Base-by-base conservation (phyloP, 148 eudicot species). In the Spergularia marina region DNA sequence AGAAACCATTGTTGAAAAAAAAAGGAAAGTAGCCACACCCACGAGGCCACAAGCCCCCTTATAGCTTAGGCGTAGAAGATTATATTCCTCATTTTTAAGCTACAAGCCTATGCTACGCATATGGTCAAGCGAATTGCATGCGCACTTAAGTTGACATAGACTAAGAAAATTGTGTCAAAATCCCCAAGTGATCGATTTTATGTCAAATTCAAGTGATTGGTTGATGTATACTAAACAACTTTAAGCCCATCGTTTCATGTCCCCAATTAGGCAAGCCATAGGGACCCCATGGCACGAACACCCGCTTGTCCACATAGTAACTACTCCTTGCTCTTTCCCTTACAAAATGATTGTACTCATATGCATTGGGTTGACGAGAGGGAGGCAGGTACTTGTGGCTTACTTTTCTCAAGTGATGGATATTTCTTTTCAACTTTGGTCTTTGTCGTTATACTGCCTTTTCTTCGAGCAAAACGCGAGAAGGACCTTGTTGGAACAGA, bases 261-360 rank as follows among this genome's bases (percentile, higher is more conserved):
- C 81, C 86, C 86, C 86, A 74, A 74, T 66, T 83, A 80, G 74
- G 83, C 70, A 57, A 74, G 74, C 77, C 80, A 74, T 70, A 39
- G 86, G 83, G 74, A 13, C 86, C 81, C 69, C 70, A 34, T 72
- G 59, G 76, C 82, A 63, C 74, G 65, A 72, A 79, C 82, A 67
- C 74, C 61, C 54, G 49, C 70, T 75, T 78, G 81, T 70, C 81
- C 83, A 76, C 79, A 71, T n/a, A 64, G 23, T 30, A 30, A 65
- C 57, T 23, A 15, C 39, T 68, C n/a, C 23, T 36, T 34, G 44
- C 56, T 65, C 68, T 51, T 64, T 78, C 76, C 61, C 70, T 76
- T 74, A 56, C 78, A 69, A 69, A 66, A 83, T 79, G 62, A 72
- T 76, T 78, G 68, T 58, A 65, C 68, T 47, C 79, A 82, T 75